Conservation (phyloP, 139 green algal genomes). For the Tetradesmus obliquus region DNA sequence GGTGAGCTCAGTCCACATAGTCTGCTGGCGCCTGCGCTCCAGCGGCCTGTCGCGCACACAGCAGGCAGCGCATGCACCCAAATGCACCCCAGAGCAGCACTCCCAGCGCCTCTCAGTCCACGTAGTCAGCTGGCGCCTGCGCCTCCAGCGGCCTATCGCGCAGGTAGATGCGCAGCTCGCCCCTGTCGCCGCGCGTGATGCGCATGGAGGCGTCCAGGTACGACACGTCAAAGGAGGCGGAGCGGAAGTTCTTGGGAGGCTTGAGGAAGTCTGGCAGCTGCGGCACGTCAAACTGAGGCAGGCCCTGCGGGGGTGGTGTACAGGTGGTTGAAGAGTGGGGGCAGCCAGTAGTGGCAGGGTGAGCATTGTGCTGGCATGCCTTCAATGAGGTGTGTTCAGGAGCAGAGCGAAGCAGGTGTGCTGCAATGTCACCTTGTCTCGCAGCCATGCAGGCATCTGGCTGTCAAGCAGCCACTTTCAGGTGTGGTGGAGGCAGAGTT, state of each 20-base stretch:
- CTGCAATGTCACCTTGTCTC: too few relatives aligned
- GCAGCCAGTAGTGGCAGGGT: neutral
- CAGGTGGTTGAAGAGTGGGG: neutral
- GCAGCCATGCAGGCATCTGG: too few relatives aligned
- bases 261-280: slow-evolving; percentile 55
- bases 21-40: slow-evolving; percentile 27
- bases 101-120: slow-evolving; percentile 33
- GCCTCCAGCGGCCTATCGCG: slow-evolving; percentile 45
- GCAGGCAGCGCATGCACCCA: too few relatives aligned
- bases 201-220: slow-evolving; percentile 58
- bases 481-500: too few relatives aligned
- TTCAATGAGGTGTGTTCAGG: neutral
- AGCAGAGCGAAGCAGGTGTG: neutral
- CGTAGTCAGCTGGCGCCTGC: slow-evolving; percentile 40
- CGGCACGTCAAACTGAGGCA: slow-evolving; percentile 56
- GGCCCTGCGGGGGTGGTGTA: slow-evolving; percentile 11
- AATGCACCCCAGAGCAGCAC: too few relatives aligned
- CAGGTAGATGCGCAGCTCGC: slow-evolving; percentile 64
- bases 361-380: neutral
- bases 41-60: slow-evolving; percentile 42
- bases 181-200: slow-evolving; percentile 62
- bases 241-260: slow-evolving; percentile 53
- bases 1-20: slow-evolving; percentile 46
- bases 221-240: slow-evolving; percentile 54
- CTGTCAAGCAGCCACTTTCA: too few relatives aligned